These are phyloP conservation scores for Saussurea involucrata DNA, from an alignment of 129 eudicot species.

Conservation along the genomic window DNA sequence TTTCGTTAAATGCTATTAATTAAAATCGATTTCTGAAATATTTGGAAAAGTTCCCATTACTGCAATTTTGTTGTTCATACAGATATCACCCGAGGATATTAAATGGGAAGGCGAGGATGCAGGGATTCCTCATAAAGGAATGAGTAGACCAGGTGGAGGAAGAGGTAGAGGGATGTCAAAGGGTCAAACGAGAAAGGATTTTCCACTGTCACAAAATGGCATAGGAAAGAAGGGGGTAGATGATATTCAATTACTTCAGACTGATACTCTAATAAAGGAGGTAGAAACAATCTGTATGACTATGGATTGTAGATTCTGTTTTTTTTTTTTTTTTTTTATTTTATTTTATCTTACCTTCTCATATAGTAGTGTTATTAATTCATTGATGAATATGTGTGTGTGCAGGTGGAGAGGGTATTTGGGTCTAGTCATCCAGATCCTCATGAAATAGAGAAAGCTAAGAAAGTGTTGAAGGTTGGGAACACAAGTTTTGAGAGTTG, in stretches of 20 bases:
- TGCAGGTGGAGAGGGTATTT: slow-evolving; percentile 87
- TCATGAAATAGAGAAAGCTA: slow-evolving; percentile 82
- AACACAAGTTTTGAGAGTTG: slow-evolving; percentile 8
- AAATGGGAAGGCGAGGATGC: slow-evolving; percentile 89
- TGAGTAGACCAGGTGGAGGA: slow-evolving; percentile 57
- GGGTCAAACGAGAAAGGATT: slow-evolving; percentile 65
- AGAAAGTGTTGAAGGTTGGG: slow-evolving; percentile 56
- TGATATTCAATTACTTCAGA: slow-evolving; percentile 71
- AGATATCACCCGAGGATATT: slow-evolving; percentile 90
- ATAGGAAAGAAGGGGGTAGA: slow-evolving; percentile 68
- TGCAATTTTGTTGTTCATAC: slow-evolving; percentile 6
- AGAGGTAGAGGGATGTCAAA: slow-evolving; percentile 74
- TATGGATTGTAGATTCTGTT: too few species aligned
- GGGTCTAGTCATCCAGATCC: slow-evolving; percentile 68
- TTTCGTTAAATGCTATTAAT: too few species aligned
- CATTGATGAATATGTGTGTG: slow-evolving; percentile 29
- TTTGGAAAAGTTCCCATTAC: too few species aligned
- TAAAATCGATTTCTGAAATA: too few species aligned
- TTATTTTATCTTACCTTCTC: too few species aligned
- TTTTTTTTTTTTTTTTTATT: too few species aligned
- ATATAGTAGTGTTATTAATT: slow-evolving; percentile 1
- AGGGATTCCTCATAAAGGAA: slow-evolving; percentile 54
- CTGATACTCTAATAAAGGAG: slow-evolving; percentile 82
- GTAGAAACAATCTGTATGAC: too few species aligned
- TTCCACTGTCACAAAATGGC: slow-evolving; percentile 75